These are phyloP conservation scores for Nannochloropsis salina DNA, from an alignment of 108 stramenopile species.

Conservation along the genomic window DNA sequence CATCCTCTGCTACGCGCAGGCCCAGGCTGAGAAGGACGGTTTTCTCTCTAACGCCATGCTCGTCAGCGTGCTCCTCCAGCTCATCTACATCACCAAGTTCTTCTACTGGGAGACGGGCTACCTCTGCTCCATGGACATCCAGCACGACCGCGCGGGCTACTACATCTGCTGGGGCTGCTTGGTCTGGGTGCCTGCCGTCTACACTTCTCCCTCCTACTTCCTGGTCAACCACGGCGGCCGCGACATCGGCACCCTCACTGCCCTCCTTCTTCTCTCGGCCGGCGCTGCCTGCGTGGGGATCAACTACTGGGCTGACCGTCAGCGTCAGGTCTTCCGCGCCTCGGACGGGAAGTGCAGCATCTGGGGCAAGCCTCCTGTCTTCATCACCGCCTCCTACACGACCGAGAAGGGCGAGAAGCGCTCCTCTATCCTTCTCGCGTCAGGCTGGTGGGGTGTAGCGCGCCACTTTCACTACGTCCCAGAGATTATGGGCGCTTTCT, in stretches of 20 bases:
- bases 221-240: constrained; percentile 66
- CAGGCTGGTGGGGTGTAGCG: constrained; percentile 81
- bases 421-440: constrained; percentile 67
- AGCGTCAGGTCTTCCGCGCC: constrained; percentile 83
- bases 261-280: constrained; percentile 60
- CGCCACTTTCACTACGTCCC: constrained; percentile 96
- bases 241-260: constrained; percentile 57
- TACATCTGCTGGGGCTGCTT: constrained; percentile 98
- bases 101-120: constrained; percentile 99
- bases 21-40: constrained; percentile 56
- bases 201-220: constrained; percentile 78
- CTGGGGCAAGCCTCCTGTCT: constrained; percentile 77
- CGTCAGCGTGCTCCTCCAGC: constrained; percentile 65
- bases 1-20: constrained; percentile 63
- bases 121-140: constrained; percentile 97
- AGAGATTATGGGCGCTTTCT: constrained; percentile 79
- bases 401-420: constrained; percentile 63
- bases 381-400: constrained; percentile 81
- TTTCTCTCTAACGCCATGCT: constrained; percentile 59
- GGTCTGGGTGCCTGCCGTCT: constrained; percentile 94
- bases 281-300: constrained; percentile 67
- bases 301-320: constrained; percentile 94
- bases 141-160: constrained; percentile 79
- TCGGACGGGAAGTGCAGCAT: constrained; percentile 62
- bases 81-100: constrained; percentile 94